phyloP scores from a whole-genome alignment of 2,329 filamentous ascomycete genomes.

The Aspergillus japonicus region DNA sequence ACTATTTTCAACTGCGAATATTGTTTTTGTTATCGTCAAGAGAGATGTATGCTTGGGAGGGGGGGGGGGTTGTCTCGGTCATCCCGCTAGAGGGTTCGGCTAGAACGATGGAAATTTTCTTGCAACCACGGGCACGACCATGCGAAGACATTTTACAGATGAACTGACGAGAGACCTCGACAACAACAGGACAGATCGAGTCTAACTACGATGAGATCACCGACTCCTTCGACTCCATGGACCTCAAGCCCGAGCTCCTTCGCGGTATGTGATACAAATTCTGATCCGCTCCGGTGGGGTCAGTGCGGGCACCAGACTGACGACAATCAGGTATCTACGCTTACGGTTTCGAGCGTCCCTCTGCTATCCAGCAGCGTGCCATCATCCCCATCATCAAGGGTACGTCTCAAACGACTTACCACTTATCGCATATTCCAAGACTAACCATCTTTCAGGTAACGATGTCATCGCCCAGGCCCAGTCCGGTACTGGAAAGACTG shows the following conservation, averaged over 20 bases:
- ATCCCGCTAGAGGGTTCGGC: neutral
- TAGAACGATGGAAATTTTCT: conserved; percentile 4
- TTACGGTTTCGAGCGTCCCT: conserved; percentile 99
- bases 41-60: neutral
- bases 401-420: conserved; percentile 49
- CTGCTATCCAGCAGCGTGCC: conserved; percentile 98
- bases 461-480: conserved; percentile 99
- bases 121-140: conserved; percentile 16
- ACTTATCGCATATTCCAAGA: neutral
- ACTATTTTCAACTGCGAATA: conserved; percentile 5
- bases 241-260: conserved; percentile 93
- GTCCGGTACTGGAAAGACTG: conserved; percentile 99
- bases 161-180: conserved; percentile 14
- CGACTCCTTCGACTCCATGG: conserved; percentile 99
- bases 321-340: conserved; percentile 76
- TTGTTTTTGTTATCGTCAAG: conserved; percentile 10
- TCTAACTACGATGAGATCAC: conserved; percentile 99
- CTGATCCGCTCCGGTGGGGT: conserved; percentile 22
- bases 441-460: conserved; percentile 62
- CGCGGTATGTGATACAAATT: conserved; percentile 63
- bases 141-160: neutral
- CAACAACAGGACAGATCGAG: conserved; percentile 84
- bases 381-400: conserved; percentile 99
- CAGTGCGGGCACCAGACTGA: conserved; percentile 28
- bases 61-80: neutral